These are phyloP conservation scores for Endoconidiophora polonica DNA, from an alignment of 2,329 filamentous ascomycete genomes.

Conservation along the genomic window DNA sequence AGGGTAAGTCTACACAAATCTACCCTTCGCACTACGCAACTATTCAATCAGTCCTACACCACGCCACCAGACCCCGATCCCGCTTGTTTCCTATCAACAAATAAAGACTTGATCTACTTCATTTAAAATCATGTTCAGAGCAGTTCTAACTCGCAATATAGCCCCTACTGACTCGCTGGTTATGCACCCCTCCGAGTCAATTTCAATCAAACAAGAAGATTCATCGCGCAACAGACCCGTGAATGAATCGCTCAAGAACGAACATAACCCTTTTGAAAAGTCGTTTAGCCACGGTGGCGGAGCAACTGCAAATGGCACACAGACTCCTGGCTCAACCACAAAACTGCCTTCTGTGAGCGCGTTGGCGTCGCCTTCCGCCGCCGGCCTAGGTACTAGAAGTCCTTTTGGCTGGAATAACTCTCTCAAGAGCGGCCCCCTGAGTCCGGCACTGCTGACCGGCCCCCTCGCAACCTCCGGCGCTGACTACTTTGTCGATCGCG, in stretches of 20 bases:
- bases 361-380: conserved; percentile 76
- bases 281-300: conserved; percentile 57
- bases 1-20: background rate
- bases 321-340: conserved; percentile 62
- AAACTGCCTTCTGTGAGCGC: conserved; percentile 80
- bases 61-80: too few species aligned
- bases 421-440: conserved; percentile 78
- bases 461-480: conserved; percentile 68
- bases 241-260: conserved; percentile 41
- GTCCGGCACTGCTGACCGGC: conserved; percentile 91
- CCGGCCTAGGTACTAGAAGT: conserved; percentile 19
- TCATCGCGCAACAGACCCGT: background rate
- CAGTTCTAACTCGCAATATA: background rate
- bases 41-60: too few species aligned
- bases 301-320: conserved; percentile 20
- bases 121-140: too few species aligned
- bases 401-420: conserved; percentile 35
- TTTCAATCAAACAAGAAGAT: conserved; percentile 6
- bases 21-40: background rate
- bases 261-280: conserved; percentile 94
- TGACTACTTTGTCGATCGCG: conserved; percentile 81
- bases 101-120: too few species aligned
- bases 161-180: conserved; percentile 1
- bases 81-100: too few species aligned
- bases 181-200: conserved; percentile 2